A percentile compares a stretch with the other conserved stretches of the same genome.
phyloP scores from a whole-genome alignment of 2,329 filamentous ascomycete species.

The Aspergillus sp. region DNA sequence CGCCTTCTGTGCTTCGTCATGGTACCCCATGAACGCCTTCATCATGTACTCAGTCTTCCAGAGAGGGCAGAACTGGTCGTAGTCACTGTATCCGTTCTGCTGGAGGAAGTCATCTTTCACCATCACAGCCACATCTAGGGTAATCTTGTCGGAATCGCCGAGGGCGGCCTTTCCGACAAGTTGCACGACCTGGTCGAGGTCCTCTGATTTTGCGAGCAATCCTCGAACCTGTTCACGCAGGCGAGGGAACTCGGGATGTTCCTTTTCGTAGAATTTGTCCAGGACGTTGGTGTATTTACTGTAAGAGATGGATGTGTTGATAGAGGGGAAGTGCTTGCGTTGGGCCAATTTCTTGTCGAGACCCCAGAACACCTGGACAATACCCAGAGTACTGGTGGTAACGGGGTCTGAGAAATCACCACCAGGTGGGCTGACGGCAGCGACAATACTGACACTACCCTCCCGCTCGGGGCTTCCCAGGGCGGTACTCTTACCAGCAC shows the following conservation, averaged over 20 bases:
- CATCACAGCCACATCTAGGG: constrained; percentile 84
- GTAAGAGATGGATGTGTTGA: constrained; percentile 94
- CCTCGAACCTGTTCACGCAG: constrained; percentile 92
- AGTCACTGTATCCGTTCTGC: constrained; percentile 98
- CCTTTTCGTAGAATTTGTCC: constrained; percentile 92
- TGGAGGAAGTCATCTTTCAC: constrained; percentile 99
- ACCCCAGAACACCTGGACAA: constrained; percentile 99
- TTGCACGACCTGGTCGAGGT: constrained; percentile 97
- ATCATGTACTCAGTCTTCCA: constrained; percentile 99
- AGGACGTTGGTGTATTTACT: constrained; percentile 91
- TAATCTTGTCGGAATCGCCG: constrained; percentile 97
- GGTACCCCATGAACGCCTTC: constrained; percentile 98
- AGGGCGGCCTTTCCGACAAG: constrained; percentile 96
- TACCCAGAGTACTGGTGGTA: constrained; percentile 88
- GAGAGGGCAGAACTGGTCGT: constrained; percentile 98
- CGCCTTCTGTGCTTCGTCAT: constrained; percentile 96
- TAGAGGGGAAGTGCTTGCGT: constrained; percentile 97
- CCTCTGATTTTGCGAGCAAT: constrained; percentile 91
- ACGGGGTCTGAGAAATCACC: constrained; percentile 99
- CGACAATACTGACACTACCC: constrained; percentile 96
- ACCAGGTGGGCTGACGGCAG: constrained; percentile 93
- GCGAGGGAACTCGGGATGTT: constrained; percentile 90
- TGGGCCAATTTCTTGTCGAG: constrained; percentile 99
- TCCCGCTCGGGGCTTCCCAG: constrained; percentile 86
- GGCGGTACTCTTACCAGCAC: constrained; percentile 83